phyloP scores from a whole-genome alignment of 2,329 filamentous ascomycete species.

The Nothopassalora personata region DNA sequence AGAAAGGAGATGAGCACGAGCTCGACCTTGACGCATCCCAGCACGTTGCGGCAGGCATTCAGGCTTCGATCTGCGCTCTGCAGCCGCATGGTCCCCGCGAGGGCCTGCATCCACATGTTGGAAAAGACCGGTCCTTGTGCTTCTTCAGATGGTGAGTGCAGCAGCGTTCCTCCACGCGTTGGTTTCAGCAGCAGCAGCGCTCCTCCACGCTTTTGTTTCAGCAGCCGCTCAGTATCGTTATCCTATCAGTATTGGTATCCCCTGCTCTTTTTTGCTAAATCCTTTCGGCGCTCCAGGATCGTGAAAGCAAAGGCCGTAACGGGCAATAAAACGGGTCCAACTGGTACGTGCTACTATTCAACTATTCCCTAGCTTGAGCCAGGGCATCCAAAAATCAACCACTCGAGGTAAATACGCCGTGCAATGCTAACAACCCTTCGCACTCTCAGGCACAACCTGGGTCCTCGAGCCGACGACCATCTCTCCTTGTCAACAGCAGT shows the following conservation, averaged over 20 bases:
- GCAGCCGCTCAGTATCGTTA: background rate
- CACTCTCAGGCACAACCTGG: constrained; percentile 5
- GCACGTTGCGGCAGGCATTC: constrained; percentile 8
- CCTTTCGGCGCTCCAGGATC: constrained; percentile 4
- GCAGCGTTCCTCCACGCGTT: constrained; percentile 4
- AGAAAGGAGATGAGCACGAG: constrained; percentile 9
- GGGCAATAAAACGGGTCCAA: constrained; percentile 8
- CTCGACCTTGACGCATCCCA: constrained; percentile 8
- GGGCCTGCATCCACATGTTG: constrained; percentile 5
- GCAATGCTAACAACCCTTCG: constrained; percentile 10
- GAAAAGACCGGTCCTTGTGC: background rate
- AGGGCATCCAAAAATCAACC: constrained; percentile 17
- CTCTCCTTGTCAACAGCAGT: constrained; percentile 9
- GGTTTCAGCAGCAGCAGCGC: constrained; percentile 2
- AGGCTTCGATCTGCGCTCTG: constrained; percentile 9
- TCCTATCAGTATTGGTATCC: background rate
- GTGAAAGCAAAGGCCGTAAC: constrained; percentile 6
- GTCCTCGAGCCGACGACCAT: constrained; percentile 4
- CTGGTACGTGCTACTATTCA: constrained; percentile 11
- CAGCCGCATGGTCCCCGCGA: constrained; percentile 7
- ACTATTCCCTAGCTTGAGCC: constrained; percentile 3
- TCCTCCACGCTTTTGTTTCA: constrained; percentile 1
- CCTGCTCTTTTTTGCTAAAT: background rate
- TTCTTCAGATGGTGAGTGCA: too few relatives aligned
- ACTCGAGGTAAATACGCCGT: constrained; percentile 6